Evolutionary conservation across 805 yeast species (phyloP), one percentile per base, ranked within the genome.

Genomic region (Candida hungchunana): DNA sequence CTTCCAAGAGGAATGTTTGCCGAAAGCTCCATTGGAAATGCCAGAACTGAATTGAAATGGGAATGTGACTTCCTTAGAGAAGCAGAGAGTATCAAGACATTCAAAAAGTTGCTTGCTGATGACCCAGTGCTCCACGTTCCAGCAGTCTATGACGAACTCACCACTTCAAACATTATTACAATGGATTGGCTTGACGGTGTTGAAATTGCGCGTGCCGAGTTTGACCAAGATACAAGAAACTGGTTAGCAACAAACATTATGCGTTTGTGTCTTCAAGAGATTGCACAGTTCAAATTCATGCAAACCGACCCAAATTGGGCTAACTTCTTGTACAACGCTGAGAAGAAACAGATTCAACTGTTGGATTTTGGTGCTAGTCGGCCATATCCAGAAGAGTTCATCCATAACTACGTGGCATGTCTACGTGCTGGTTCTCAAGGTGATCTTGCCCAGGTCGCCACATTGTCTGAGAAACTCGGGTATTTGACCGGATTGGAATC

Each of bases 251-350:
- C 85, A 4, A 73, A 82, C 46, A 79, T 93, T 34, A 83, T 93
- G 96, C 73, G 86, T 46, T 67, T 93, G 27, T 88, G 96, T 54
- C 64, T 93, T 31, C 68, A 73, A 48, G 98, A 93, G 62, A 84
- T 93, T 58, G 85, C 88, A 11, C 66, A 75, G 48, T 89, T 82
- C 65, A 75, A 73, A 52, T 90, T 82, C 63, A 93, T 93, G 98
- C 98, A 93, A 63, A 90, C 97, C 1, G 98, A 93, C 63, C 98
- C 98, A 34, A 93, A 93, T 60, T 93, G 98, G 98, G 97, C 98
- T 29, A 93, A 93, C 59, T 93, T 93, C 63, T 63, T 93, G 41
- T 88, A 84, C 64, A 88, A 93, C 54, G 67, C 67, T 22, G 48
- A 64, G n/a, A 77, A 88, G 2, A 62, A 73, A 18, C 78, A 82